Percentiles rank a stretch among this genome's conserved stretches.
Conservation (phyloP, 805 yeast genomes). For the Tetrapisispora arboricola region DNA sequence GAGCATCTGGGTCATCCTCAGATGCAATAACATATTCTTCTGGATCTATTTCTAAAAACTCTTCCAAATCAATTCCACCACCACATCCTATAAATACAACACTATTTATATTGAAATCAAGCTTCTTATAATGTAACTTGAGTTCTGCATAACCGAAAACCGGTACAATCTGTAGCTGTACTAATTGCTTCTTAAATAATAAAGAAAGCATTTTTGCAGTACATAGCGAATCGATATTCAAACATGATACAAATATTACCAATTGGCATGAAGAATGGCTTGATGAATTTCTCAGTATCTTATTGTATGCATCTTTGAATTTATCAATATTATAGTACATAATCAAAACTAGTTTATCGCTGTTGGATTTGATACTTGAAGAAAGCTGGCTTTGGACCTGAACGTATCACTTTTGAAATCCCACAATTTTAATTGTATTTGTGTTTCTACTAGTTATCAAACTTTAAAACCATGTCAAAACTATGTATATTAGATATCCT, state of each 20-base stretch:
- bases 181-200: constrained; percentile 66
- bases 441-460: too few species aligned
- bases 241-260: constrained; percentile 79
- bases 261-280: constrained; percentile 90
- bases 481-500: too few species aligned
- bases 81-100: constrained; percentile 88
- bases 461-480: too few species aligned
- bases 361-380: too few species aligned
- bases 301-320: constrained; percentile 57
- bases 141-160: constrained; percentile 86
- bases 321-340: constrained; percentile 73
- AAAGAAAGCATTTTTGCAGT: constrained; percentile 68
- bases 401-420: too few species aligned
- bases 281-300: constrained; percentile 58
- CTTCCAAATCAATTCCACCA: constrained; percentile 76
- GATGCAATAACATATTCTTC: constrained; percentile 35
- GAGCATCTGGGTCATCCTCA: constrained; percentile 22
- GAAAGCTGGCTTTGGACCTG: too few species aligned
- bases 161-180: constrained; percentile 83
- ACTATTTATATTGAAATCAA: constrained; percentile 68
- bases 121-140: constrained; percentile 44
- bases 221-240: constrained; percentile 86
- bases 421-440: too few species aligned
- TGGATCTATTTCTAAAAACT: constrained; percentile 55
- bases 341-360: too few species aligned